These are phyloP conservation scores for Lactarius deliciosus DNA, from an alignment of 768 basidiomycete genomes.

Conservation along the genomic window DNA sequence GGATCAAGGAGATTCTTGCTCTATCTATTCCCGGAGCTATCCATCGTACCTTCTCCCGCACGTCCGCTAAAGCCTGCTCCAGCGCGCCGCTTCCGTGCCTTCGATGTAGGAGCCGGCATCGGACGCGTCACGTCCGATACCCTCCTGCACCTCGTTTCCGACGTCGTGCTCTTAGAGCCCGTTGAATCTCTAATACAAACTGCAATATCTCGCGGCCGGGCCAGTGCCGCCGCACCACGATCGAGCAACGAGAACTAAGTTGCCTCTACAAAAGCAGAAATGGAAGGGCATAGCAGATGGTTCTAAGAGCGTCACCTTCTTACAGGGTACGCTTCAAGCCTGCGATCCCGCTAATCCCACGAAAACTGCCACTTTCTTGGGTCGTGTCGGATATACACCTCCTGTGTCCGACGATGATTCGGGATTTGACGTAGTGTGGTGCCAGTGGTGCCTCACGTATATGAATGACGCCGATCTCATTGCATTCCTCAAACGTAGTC, in stretches of 20 bases:
- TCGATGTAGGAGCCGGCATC: constrained; percentile 94
- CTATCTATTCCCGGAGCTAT: constrained; percentile 75
- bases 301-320: constrained; percentile 72
- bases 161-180: constrained; percentile 90
- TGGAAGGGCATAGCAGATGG: constrained; percentile 71
- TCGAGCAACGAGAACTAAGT: constrained; percentile 20
- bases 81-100: constrained; percentile 60
- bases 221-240: constrained; percentile 36
- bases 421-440: constrained; percentile 91
- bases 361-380: constrained; percentile 50
- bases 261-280: constrained; percentile 27
- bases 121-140: constrained; percentile 89
- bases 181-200: constrained; percentile 74
- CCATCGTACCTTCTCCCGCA: constrained; percentile 71
- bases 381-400: constrained; percentile 65
- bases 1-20: constrained; percentile 88
- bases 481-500: constrained; percentile 66
- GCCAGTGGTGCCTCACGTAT: constrained; percentile 96
- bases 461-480: constrained; percentile 75
- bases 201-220: constrained; percentile 49
- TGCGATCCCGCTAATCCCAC: constrained; percentile 65
- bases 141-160: constrained; percentile 82
- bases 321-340: constrained; percentile 76
- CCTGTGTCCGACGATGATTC: constrained; percentile 44
- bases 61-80: constrained; percentile 44